Percentiles rank a stretch among this genome's conserved stretches.
Conservation (phyloP, 1,139 yeast species). For the Trichomonascaceae sp. region DNA sequence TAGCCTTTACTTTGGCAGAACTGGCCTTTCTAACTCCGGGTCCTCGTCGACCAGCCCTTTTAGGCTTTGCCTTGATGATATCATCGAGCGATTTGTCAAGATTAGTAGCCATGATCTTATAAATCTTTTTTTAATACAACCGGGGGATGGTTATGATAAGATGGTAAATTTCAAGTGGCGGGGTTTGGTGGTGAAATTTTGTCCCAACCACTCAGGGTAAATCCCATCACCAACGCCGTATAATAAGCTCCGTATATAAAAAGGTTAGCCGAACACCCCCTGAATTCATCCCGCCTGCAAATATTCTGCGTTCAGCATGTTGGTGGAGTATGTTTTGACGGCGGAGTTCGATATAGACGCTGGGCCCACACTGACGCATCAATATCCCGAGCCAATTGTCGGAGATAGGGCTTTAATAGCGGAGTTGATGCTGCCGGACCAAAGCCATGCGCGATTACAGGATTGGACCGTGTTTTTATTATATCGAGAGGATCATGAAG, state of each 20-base stretch:
- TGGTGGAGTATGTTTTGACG: constrained; percentile 33
- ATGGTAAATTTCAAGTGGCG: background rate
- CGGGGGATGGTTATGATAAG: constrained; percentile 1
- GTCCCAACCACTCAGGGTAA: background rate
- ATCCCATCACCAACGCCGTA: constrained; percentile 3
- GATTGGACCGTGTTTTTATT: constrained; percentile 56
- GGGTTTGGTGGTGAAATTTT: background rate
- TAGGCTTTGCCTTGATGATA: constrained; percentile 65
- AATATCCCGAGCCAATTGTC: constrained; percentile 46
- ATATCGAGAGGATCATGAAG: constrained; percentile 30
- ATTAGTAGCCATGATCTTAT: constrained; percentile 47
- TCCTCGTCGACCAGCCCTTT: constrained; percentile 21
- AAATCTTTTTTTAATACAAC: background rate
- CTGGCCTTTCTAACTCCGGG: constrained; percentile 30
- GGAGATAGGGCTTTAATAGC: constrained; percentile 41
- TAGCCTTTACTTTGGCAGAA: constrained; percentile 28
- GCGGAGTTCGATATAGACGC: constrained; percentile 60
- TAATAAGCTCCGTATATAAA: background rate
- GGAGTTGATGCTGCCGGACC: constrained; percentile 62
- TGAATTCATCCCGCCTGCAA: background rate
- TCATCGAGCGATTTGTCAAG: constrained; percentile 95
- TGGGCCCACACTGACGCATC: constrained; percentile 52
- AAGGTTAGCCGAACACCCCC: background rate
- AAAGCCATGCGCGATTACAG: constrained; percentile 53
- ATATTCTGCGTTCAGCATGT: constrained; percentile 1